Conservation (phyloP, 805 yeast species). For the Blastobotrys attinorum region DNA sequence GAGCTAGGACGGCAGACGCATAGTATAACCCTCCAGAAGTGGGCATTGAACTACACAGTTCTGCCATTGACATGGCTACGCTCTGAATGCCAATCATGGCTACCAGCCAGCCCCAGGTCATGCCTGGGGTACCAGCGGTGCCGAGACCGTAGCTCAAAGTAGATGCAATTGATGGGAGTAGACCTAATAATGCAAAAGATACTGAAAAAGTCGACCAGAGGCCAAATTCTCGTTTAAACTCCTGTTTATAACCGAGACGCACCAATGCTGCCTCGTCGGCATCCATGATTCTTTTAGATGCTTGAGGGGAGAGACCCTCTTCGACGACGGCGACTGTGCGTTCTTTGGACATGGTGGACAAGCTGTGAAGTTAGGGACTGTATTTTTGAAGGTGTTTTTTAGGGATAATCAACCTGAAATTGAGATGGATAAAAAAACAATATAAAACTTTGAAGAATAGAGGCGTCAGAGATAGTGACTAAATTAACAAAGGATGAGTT, state of each 20-base stretch:
- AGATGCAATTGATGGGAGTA: conserved; percentile 51
- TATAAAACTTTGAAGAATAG: too few relatives aligned
- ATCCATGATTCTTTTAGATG: background rate
- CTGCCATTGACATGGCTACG: conserved; percentile 62
- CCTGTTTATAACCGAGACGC: conserved; percentile 66
- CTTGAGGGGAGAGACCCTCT: background rate
- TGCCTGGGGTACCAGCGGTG: conserved; percentile 55
- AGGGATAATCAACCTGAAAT: too few relatives aligned
- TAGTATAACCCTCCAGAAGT: conserved; percentile 64
- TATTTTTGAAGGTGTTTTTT: too few relatives aligned
- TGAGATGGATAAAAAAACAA: too few relatives aligned
- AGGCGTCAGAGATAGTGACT: too few relatives aligned
- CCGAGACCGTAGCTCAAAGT: conserved; percentile 42
- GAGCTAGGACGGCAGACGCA: conserved; percentile 55
- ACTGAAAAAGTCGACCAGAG: conserved; percentile 62
- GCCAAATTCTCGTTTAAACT: conserved; percentile 51
- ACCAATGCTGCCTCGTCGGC: conserved; percentile 23
- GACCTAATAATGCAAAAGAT: conserved; percentile 66
- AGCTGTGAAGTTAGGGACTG: too few relatives aligned
- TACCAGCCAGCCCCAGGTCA: conserved; percentile 68
- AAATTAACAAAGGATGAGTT: too few relatives aligned
- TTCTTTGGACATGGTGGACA: background rate
- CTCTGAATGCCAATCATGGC: conserved; percentile 47
- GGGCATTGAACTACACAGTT: conserved; percentile 57
- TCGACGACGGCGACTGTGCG: too few relatives aligned